phyloP scores from a whole-genome alignment of 1,284 basidiomycete species.

The Austroboletus niveus region DNA sequence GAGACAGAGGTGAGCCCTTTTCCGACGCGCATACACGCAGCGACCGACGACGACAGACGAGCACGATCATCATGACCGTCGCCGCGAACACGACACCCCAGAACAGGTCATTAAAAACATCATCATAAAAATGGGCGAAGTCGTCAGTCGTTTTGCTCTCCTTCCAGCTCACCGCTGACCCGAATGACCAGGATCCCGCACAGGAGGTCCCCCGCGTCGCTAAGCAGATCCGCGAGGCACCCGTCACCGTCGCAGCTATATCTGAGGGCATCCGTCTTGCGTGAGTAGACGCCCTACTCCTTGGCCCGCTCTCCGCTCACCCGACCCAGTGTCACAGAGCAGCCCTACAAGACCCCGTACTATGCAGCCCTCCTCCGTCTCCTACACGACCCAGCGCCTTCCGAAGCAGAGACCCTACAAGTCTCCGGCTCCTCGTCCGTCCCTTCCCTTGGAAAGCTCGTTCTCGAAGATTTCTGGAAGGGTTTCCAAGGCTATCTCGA shows the following conservation, averaged over 20 bases:
- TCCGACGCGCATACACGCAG: background rate
- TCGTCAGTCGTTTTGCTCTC: conserved; percentile 51
- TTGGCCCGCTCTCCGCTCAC: conserved; percentile 4
- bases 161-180: conserved; percentile 6
- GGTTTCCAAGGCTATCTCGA: conserved; percentile 85
- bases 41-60: conserved; percentile 40
- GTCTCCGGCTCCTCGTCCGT: conserved; percentile 31
- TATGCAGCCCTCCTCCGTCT: conserved; percentile 80
- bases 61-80: conserved; percentile 58
- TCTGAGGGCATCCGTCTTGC: conserved; percentile 76
- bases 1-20: conserved; percentile 45
- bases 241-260: conserved; percentile 57
- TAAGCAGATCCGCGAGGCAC: conserved; percentile 58
- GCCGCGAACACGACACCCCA: conserved; percentile 67
- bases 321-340: conserved; percentile 68
- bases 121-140: conserved; percentile 79
- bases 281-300: conserved; percentile 35
- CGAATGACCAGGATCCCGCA: conserved; percentile 54
- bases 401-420: conserved; percentile 32
- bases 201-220: conserved; percentile 70
- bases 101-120: conserved; percentile 68
- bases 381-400: conserved; percentile 52
- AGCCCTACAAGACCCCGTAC: conserved; percentile 89
- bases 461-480: conserved; percentile 88
- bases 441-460: conserved; percentile 64